A percentile compares a stretch with the other conserved stretches of the same genome.
These are phyloP conservation scores for Eucalyptus globulus DNA, from an alignment of 345 rosid species.

Conservation along the genomic window DNA sequence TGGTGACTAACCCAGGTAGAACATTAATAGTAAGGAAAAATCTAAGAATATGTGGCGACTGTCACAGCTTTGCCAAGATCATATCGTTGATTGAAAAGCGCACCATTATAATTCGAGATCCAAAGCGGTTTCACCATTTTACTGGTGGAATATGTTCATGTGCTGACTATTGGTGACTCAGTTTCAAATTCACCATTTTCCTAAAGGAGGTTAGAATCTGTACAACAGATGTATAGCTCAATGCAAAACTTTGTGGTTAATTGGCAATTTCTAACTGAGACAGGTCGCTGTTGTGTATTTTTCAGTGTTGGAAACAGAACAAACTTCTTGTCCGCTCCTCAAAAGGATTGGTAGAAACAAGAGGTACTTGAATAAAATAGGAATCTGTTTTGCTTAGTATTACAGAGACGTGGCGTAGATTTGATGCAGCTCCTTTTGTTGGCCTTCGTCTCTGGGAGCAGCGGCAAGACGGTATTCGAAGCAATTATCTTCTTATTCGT, in stretches of 20 bases:
- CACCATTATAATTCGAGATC: conserved; percentile 43
- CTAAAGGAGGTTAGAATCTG: not conserved
- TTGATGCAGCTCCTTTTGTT: conserved; percentile 4
- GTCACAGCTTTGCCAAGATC: conserved; percentile 38
- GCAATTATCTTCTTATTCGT: conserved; percentile 38
- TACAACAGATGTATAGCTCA: not conserved
- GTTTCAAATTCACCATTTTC: not conserved
- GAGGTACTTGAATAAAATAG: not conserved
- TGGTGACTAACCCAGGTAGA: conserved; percentile 22
- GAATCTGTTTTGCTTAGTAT: not conserved
- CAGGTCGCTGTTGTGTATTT: not conserved
- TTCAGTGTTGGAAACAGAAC: not conserved
- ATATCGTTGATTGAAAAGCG: conserved; percentile 48
- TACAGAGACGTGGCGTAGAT: not conserved
- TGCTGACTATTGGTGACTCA: conserved; percentile 48
- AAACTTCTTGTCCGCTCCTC: not conserved
- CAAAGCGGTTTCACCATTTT: conserved; percentile 77
- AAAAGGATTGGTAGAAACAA: not conserved
- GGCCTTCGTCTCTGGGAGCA: conserved; percentile 34
- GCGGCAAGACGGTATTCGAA: conserved; percentile 36
- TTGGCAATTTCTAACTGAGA: not conserved
- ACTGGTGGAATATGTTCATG: conserved; percentile 53
- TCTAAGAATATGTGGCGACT: conserved; percentile 60
- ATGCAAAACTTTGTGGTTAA: not conserved
- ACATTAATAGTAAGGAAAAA: conserved; percentile 55